Percentiles rank a stretch among this genome's conserved stretches.
Evolutionary conservation across 768 basidiomycete genomes (phyloP).

Genomic region (Mrakia gelida): DNA sequence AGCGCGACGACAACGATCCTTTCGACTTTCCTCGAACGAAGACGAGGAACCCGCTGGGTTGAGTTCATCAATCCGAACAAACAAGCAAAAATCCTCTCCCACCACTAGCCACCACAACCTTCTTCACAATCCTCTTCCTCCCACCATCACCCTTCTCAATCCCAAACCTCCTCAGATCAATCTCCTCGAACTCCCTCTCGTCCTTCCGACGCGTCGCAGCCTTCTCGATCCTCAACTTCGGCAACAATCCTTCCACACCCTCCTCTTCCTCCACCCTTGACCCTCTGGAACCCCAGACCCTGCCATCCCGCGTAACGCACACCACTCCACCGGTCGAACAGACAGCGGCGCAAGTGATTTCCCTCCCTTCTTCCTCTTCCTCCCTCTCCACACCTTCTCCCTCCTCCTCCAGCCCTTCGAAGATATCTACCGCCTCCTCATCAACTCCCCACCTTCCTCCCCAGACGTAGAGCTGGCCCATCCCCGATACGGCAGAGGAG

Average conservation of each 20-base stretch:
- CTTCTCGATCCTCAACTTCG: constrained; percentile 2
- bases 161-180: background rate
- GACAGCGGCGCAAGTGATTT: background rate
- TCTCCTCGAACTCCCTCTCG: background rate
- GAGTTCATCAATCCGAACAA: background rate
- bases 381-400: background rate
- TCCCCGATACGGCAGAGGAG: background rate
- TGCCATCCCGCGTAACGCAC: background rate
- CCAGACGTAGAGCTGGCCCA: constrained; percentile 4
- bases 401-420: background rate
- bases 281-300: background rate
- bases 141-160: background rate
- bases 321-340: constrained; percentile 1
- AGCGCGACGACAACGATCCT: too few relatives aligned
- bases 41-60: too few relatives aligned
- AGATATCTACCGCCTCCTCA: background rate
- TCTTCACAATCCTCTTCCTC: background rate
- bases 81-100: background rate
- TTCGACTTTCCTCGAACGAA: too few relatives aligned
- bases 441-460: background rate
- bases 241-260: background rate
- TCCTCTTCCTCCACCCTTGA: background rate
- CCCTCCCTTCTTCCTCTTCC: background rate
- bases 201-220: background rate
- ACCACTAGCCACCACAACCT: background rate